Conservation (phyloP, 257 asterid species). For the Nicotiana knightiana region DNA sequence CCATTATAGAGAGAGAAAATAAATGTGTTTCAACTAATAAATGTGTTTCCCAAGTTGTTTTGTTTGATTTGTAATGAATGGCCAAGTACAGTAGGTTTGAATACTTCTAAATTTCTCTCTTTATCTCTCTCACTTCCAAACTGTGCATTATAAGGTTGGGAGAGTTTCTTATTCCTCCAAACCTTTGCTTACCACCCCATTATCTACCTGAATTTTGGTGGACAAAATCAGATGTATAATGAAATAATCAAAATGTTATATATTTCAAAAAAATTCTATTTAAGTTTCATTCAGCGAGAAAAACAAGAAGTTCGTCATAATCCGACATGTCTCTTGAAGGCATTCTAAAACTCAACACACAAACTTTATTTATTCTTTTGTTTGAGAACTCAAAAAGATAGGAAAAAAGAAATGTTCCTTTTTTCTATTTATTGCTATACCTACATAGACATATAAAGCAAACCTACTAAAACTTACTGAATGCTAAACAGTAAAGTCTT, state of each 20-base stretch:
- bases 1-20: not conserved
- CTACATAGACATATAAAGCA: conserved; percentile 15
- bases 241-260: too few species aligned
- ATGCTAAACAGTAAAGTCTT: conserved; percentile 29
- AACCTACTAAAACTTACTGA: conserved; percentile 15
- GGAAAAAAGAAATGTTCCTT: not conserved
- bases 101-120: not conserved
- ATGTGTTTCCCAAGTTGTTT: not conserved
- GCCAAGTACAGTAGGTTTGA: not conserved
- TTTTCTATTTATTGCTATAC: not conserved
- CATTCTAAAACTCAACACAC: conserved; percentile 21
- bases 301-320: conserved; percentile 22
- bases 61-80: not conserved
- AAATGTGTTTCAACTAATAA: not conserved
- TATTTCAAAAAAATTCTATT: not conserved
- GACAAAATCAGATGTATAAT: too few species aligned
- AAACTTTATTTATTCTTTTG: not conserved
- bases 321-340: conserved; percentile 51
- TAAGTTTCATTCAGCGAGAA: not conserved
- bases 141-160: too few species aligned
- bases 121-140: not conserved
- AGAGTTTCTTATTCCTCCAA: too few species aligned
- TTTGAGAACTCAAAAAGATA: conserved; percentile 19
- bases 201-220: too few species aligned
- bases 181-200: too few species aligned